Evolutionary conservation across 2,329 filamentous ascomycete species (phyloP).

Genomic region (Fusarium liriodendri): DNA sequence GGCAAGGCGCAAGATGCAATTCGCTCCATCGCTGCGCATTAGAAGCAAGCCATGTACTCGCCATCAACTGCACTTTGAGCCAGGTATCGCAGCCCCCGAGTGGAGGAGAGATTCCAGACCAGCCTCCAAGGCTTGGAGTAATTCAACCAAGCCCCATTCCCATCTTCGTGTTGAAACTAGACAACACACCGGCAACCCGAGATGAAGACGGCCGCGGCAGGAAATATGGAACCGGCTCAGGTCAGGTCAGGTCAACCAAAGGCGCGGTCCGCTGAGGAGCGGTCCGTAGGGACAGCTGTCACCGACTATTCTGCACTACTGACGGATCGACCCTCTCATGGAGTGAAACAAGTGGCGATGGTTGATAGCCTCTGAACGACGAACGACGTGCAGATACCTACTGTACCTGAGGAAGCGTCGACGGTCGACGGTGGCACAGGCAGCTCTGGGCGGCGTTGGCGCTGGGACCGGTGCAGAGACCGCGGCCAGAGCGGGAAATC

Average conservation of each 20-base stretch:
- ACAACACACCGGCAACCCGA: neutral
- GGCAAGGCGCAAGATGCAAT: neutral
- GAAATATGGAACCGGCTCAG: neutral
- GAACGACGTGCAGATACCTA: neutral
- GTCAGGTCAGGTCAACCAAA: neutral
- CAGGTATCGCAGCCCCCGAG: neutral
- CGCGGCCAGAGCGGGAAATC: constrained; percentile 33
- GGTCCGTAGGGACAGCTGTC: constrained; percentile 6
- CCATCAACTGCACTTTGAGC: neutral
- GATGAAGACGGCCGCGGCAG: neutral
- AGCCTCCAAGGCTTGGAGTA: neutral
- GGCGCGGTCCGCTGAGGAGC: constrained; percentile 2
- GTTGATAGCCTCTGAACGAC: neutral
- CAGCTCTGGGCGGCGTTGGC: constrained; percentile 16
- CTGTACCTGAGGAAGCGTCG: neutral
- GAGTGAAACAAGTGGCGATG: neutral
- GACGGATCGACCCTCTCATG: constrained; percentile 4
- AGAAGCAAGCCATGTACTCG: constrained; percentile 6
- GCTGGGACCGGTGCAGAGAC: constrained; percentile 24
- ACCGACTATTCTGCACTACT: constrained; percentile 11
- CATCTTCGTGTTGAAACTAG: neutral
- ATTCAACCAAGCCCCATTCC: neutral
- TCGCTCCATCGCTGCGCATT: constrained; percentile 4
- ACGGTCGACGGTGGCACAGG: constrained; percentile 10
- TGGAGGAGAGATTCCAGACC: neutral